Evolutionary conservation across 345 rosid genomes (phyloP).

Genomic region (Populus pruinosa): DNA sequence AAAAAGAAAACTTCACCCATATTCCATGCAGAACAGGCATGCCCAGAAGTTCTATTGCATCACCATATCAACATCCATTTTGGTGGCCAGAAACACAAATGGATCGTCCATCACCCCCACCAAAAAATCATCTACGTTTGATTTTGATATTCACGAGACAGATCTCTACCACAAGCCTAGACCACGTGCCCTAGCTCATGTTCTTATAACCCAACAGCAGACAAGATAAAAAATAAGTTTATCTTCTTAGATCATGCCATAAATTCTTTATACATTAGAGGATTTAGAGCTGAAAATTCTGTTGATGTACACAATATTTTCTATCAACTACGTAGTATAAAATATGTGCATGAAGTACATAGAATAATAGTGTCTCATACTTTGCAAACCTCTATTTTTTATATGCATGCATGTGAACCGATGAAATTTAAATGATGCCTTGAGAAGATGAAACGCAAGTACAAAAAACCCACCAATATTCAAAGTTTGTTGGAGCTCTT

Average conservation of each 20-base stretch:
- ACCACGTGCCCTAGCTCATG: neutral
- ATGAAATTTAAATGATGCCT: neutral
- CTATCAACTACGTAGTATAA: neutral
- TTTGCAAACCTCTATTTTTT: neutral
- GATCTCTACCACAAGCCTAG: neutral
- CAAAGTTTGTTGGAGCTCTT: slow-evolving; percentile 53
- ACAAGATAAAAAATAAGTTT: neutral
- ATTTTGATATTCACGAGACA: neutral
- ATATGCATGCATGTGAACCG: slow-evolving; percentile 1
- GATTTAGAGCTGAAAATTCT: neutral
- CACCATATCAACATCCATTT: neutral
- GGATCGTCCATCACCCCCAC: neutral
- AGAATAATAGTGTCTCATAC: neutral
- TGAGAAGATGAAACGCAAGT: neutral
- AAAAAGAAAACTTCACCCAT: too few relatives aligned
- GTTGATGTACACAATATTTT: neutral
- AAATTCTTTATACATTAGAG: neutral
- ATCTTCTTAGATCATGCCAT: neutral
- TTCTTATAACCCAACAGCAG: neutral
- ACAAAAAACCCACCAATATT: slow-evolving; percentile 15
- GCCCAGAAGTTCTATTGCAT: neutral
- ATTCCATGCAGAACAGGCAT: too few relatives aligned
- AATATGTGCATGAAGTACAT: neutral
- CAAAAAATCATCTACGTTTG: slow-evolving; percentile 4
- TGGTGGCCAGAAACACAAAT: neutral